Conservation (phyloP, 345 rosid species). For the Brassica juncea region DNA sequence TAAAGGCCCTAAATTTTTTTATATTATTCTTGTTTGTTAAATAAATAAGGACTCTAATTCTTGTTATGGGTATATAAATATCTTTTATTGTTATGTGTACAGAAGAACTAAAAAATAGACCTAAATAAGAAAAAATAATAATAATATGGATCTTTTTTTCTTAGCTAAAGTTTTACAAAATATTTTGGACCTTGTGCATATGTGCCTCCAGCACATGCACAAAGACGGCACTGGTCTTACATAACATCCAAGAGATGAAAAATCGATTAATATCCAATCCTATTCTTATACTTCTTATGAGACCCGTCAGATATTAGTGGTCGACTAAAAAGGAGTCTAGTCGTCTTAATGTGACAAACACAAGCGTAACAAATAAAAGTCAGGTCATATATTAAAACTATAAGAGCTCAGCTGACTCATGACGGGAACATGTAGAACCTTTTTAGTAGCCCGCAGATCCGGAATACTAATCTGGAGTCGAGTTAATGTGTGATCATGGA, state of each 20-base stretch:
- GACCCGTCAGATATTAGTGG: neutral
- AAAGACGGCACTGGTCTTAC: too few species aligned
- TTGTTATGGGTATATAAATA: too few species aligned
- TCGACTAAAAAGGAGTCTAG: neutral
- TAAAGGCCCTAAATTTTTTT: too few species aligned
- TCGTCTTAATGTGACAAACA: neutral
- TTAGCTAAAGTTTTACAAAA: too few species aligned
- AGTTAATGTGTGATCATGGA: slow-evolving; percentile 14
- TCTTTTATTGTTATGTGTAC: too few species aligned
- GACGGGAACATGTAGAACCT: slow-evolving; percentile 4
- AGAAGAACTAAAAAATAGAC: too few species aligned
- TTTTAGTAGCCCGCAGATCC: neutral
- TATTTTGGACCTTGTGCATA: too few species aligned
- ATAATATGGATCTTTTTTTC: too few species aligned
- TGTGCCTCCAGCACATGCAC: too few species aligned
- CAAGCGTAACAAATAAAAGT: neutral
- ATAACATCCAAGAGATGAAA: neutral
- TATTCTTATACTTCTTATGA: neutral
- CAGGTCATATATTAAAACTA: neutral
- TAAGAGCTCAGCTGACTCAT: neutral
- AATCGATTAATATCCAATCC: neutral
- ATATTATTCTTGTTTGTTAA: too few species aligned
- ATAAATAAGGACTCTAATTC: too few species aligned
- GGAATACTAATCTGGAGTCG: neutral
- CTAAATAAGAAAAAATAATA: too few species aligned